phyloP scores from a whole-genome alignment of 2,329 filamentous ascomycete genomes.

The Pseudopithomyces chartarum region DNA sequence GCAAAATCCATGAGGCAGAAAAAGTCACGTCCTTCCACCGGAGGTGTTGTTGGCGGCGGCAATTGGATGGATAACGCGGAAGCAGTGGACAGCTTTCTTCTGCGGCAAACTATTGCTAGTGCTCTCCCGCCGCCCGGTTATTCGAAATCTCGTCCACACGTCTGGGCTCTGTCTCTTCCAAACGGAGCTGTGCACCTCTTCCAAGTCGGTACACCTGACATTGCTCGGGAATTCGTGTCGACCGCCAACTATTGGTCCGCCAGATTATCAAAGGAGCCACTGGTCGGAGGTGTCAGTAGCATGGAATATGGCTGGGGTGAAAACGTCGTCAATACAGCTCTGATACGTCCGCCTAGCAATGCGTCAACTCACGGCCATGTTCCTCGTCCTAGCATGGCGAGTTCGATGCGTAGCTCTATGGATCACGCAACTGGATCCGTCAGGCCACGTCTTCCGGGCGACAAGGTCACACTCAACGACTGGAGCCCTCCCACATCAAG shows the following conservation, averaged over 20 bases:
- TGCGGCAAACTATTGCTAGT: constrained; percentile 90
- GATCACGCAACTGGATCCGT: constrained; percentile 62
- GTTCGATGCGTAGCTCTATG: constrained; percentile 64
- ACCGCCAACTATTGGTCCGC: constrained; percentile 99
- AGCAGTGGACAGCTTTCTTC: constrained; percentile 81
- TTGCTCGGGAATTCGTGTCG: constrained; percentile 90
- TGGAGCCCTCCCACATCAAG: constrained; percentile 91
- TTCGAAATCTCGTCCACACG: constrained; percentile 85
- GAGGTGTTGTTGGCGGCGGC: constrained; percentile 83
- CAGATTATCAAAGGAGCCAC: constrained; percentile 87
- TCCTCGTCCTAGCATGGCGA: constrained; percentile 61
- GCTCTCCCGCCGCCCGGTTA: constrained; percentile 89
- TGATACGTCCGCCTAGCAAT: constrained; percentile 49
- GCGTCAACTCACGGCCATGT: constrained; percentile 39
- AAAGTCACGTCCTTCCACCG: constrained; percentile 60
- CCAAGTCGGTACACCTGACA: constrained; percentile 93
- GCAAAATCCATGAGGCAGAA: constrained; percentile 75
- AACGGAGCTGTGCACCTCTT: constrained; percentile 97
- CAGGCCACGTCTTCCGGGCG: constrained; percentile 76
- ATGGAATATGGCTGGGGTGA: constrained; percentile 98
- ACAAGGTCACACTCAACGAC: constrained; percentile 81
- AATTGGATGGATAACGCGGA: constrained; percentile 99
- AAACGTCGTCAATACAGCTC: constrained; percentile 67
- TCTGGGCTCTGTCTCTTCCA: constrained; percentile 91
- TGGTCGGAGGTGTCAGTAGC: constrained; percentile 92